Conservation (phyloP, 306 rosid species). For the Dalbergia cochinchinensis region DNA sequence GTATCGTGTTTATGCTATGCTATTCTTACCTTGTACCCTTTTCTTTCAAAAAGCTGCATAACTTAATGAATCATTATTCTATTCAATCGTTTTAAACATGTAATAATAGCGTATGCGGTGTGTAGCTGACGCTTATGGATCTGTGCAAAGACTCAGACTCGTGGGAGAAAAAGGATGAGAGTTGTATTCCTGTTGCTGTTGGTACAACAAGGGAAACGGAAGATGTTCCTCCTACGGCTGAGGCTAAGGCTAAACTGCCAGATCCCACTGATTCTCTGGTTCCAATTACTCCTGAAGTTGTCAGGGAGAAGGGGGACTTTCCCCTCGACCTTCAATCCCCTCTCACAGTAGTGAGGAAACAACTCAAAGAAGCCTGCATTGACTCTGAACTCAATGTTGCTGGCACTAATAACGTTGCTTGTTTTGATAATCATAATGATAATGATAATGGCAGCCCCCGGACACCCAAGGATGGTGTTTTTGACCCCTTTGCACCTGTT, state of each 20-base stretch:
- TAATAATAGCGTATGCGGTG: not conserved
- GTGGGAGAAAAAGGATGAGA: slow-evolving; percentile 33
- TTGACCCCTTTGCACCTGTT: slow-evolving; percentile 81
- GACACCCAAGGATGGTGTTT: slow-evolving; percentile 73
- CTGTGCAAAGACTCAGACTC: slow-evolving; percentile 31
- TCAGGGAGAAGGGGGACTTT: slow-evolving; percentile 69
- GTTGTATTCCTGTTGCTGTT: not conserved
- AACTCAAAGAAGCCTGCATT: slow-evolving; percentile 27
- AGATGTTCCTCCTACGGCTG: slow-evolving; percentile 30
- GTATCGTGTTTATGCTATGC: not conserved
- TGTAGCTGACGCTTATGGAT: slow-evolving; percentile 34
- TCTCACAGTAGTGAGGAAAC: slow-evolving; percentile 57
- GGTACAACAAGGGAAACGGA: not conserved
- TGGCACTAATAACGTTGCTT: slow-evolving; percentile 24
- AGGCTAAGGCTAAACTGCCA: not conserved
- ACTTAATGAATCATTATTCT: not conserved
- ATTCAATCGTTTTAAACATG: not conserved
- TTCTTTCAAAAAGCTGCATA: not conserved
- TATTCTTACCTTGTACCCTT: not conserved
- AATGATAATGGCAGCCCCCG: slow-evolving; percentile 55
- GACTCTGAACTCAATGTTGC: slow-evolving; percentile 31
- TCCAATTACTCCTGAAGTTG: slow-evolving; percentile 72
- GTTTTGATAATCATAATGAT: not conserved
- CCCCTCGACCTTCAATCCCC: slow-evolving; percentile 53
- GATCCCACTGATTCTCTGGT: slow-evolving; percentile 44